phyloP scores from a whole-genome alignment of 495 filamentous ascomycete species.

The Cladorrhinum samala region DNA sequence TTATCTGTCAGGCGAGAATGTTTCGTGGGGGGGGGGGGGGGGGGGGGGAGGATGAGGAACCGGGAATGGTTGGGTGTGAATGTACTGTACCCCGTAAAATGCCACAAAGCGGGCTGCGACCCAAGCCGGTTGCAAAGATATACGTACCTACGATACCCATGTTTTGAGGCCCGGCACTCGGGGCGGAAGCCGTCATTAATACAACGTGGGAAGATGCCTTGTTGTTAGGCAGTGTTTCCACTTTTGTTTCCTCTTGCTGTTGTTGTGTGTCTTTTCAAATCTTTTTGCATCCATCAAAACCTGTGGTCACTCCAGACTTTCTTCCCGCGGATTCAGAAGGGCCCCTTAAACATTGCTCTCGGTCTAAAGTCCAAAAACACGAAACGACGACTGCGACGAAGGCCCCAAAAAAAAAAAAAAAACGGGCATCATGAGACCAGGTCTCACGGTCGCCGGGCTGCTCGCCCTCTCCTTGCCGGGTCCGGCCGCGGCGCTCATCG shows the following conservation, averaged over 20 bases:
- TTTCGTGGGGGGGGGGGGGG: background rate
- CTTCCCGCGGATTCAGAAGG: too few relatives aligned
- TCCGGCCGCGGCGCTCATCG: conserved; percentile 23
- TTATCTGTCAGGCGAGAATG: background rate
- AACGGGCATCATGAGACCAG: background rate
- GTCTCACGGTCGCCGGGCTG: background rate
- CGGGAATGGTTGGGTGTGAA: background rate
- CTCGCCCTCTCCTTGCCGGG: background rate
- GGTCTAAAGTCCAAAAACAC: too few relatives aligned
- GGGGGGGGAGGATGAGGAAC: background rate
- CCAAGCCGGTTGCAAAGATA: conserved; percentile 6
- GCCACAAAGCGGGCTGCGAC: conserved; percentile 2
- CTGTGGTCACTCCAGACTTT: too few relatives aligned
- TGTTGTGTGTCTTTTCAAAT: background rate
- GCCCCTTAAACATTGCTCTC: background rate
- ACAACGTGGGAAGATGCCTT: conserved; percentile 1
- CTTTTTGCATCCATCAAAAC: too few relatives aligned
- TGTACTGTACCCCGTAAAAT: background rate
- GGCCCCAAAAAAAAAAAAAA: background rate
- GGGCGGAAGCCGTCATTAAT: conserved; percentile 5
- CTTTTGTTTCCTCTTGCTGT: background rate
- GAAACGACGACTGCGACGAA: too few relatives aligned
- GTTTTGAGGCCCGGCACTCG: background rate
- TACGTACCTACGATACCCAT: background rate
- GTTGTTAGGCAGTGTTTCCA: background rate